Evolutionary conservation across 148 eudicot genomes (phyloP), one percentile per base, ranked within the genome.

Genomic region (Selenicereus undatus): DNA sequence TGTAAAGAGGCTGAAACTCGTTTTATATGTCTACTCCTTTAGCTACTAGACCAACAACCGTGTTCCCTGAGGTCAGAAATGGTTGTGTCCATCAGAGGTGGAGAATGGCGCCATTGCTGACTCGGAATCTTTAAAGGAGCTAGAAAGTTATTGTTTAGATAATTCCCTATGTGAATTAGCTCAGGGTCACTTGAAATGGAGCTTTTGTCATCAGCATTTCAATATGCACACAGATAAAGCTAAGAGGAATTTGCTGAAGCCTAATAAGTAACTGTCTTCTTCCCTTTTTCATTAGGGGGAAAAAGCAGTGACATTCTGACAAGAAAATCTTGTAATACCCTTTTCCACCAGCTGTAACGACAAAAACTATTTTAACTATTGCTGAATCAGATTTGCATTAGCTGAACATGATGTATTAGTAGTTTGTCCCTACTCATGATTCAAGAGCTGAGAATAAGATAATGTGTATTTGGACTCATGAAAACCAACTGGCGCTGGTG

Each of bases 311-410:
- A 52, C 27, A 71, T 17, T n/a, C 50, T 69, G 70, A 21, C 21
- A 62, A 62, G 24, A n/a, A 62, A 22, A n/a, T 20, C 26, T 14
- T 30, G 27, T 22, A 22, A 5, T n/a, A 21, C 65, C 21, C 5
- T 4, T 64, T 83, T 39, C 11, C 39, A 42, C 73, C 76, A 79
- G 82, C 73, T 83, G 72, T 75, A 73, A 43, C 4, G 80, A 76
- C 58, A 69, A 26, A 43, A 78, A 29, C 74, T 10, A 39, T 68
- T 35, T 75, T 76, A 79, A 58, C 77, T 75, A 14, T 42, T 77
- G 51, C 64, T 32, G 43, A 80, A 71, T 76, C 80, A 83, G 52
- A 75, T 56, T 26, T 56, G 32, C 13, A 39, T 21, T 79, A 17
- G 29, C 68, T 35, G 20, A 76, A 22, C 10, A 62, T 58, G 76